A percentile compares a stretch with the other conserved stretches of the same genome.
phyloP scores from a whole-genome alignment of 306 rosid genomes.

The Ziziphus jujuba region DNA sequence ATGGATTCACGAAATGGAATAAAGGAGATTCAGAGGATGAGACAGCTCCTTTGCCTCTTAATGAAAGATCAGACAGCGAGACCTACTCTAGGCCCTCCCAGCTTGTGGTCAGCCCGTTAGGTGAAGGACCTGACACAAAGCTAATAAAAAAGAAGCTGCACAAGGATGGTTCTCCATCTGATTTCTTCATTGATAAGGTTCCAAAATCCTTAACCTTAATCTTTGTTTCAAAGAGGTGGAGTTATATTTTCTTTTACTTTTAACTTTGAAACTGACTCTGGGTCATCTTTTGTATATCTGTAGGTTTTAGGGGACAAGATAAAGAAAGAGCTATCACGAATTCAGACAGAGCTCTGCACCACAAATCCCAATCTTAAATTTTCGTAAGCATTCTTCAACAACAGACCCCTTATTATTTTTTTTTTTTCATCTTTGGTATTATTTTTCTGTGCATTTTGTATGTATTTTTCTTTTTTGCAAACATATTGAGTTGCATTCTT shows the following conservation, averaged over 20 bases:
- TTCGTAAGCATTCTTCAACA: slow-evolving; percentile 45
- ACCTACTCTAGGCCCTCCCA: slow-evolving; percentile 34
- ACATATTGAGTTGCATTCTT: neutral
- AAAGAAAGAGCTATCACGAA: slow-evolving; percentile 76
- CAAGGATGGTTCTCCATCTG: slow-evolving; percentile 73
- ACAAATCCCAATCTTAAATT: slow-evolving; percentile 71
- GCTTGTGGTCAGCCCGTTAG: slow-evolving; percentile 35
- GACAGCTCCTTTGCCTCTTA: slow-evolving; percentile 67
- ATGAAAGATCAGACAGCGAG: slow-evolving; percentile 62
- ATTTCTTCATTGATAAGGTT: slow-evolving; percentile 86
- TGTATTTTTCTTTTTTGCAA: neutral
- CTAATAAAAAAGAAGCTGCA: slow-evolving; percentile 65
- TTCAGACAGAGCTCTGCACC: slow-evolving; percentile 71
- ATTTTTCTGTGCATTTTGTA: neutral
- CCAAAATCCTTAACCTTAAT: slow-evolving; percentile 4
- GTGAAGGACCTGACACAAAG: slow-evolving; percentile 67
- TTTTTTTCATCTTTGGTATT: neutral
- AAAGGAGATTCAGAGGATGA: slow-evolving; percentile 67
- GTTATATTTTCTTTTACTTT: slow-evolving; percentile 9
- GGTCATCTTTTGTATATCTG: neutral
- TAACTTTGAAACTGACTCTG: slow-evolving; percentile 4
- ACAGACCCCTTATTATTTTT: no score
- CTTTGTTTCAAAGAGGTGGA: neutral
- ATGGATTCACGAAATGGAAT: slow-evolving; percentile 84
- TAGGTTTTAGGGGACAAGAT: slow-evolving; percentile 78